A percentile compares a stretch with the other conserved stretches of the same genome.
These are phyloP conservation scores for Cercospora sp. DNA, from an alignment of 2,329 filamentous ascomycete genomes.

Conservation along the genomic window DNA sequence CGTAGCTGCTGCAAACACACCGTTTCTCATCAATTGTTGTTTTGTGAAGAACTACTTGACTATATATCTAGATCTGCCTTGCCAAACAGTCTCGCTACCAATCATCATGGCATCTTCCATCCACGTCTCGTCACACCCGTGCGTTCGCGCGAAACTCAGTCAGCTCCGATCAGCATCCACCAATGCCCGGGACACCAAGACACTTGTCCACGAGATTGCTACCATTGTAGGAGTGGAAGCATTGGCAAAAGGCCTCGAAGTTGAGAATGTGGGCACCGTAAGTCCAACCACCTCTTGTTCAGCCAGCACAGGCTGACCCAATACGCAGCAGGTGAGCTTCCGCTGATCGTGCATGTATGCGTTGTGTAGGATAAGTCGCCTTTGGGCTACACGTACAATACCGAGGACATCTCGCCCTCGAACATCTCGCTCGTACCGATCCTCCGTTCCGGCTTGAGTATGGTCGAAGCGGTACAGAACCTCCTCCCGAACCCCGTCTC, in stretches of 20 bases:
- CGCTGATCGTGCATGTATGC: slow-evolving; percentile 14
- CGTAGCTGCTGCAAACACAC: background rate
- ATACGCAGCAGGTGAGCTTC: slow-evolving; percentile 18
- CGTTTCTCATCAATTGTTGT: background rate
- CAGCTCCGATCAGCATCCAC: slow-evolving; percentile 76
- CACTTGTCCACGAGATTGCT: slow-evolving; percentile 81
- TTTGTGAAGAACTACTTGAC: background rate
- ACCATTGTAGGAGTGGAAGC: slow-evolving; percentile 82
- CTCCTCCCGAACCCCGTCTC: slow-evolving; percentile 78
- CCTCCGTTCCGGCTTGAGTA: slow-evolving; percentile 84
- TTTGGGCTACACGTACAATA: slow-evolving; percentile 73
- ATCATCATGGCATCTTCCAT: slow-evolving; percentile 38
- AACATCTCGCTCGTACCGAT: slow-evolving; percentile 84
- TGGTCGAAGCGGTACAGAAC: slow-evolving; percentile 83
- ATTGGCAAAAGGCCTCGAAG: slow-evolving; percentile 62
- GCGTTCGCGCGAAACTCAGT: slow-evolving; percentile 82
- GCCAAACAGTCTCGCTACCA: background rate
- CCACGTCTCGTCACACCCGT: slow-evolving; percentile 83
- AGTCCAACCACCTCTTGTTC: slow-evolving; percentile 34
- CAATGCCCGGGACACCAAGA: slow-evolving; percentile 72
- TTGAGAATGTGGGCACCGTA: slow-evolving; percentile 64
- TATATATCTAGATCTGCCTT: background rate
- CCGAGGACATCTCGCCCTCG: slow-evolving; percentile 61
- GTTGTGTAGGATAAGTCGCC: slow-evolving; percentile 68
- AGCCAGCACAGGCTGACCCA: slow-evolving; percentile 31